Percentiles rank a stretch among this genome's conserved stretches.
Evolutionary conservation across 2,329 filamentous ascomycete species (phyloP).

Genomic region (Ophiognomonia clavigignenti-juglandacearum): DNA sequence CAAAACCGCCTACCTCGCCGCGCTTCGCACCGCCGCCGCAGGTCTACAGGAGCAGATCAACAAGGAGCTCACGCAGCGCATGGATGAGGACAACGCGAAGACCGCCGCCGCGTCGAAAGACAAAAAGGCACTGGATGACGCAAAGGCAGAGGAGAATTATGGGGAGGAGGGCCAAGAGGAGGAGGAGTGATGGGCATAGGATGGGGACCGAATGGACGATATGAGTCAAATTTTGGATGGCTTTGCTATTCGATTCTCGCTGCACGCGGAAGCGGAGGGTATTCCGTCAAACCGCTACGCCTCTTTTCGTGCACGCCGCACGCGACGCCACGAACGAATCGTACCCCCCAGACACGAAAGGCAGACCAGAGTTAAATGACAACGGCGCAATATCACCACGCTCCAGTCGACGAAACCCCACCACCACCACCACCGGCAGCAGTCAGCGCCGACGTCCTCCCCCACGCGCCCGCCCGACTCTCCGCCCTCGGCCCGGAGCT

Average conservation of each 20-base stretch:
- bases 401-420: background rate
- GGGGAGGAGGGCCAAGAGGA: slow-evolving; percentile 75
- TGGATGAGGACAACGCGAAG: slow-evolving; percentile 64
- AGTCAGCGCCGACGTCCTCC: background rate
- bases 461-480: slow-evolving; percentile 3
- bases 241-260: too few relatives aligned
- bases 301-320: too few relatives aligned
- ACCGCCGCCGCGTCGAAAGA: slow-evolving; percentile 31
- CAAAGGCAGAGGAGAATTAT: slow-evolving; percentile 70
- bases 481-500: background rate
- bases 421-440: background rate
- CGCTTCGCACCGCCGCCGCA: slow-evolving; percentile 52
- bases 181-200: too few relatives aligned
- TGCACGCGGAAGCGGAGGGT: too few relatives aligned
- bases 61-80: slow-evolving; percentile 63
- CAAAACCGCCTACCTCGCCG: slow-evolving; percentile 55
- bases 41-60: slow-evolving; percentile 65
- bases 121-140: slow-evolving; percentile 39
- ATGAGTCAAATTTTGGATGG: too few relatives aligned
- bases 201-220: too few relatives aligned
- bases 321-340: too few relatives aligned
- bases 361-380: too few relatives aligned
- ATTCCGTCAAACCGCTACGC: too few relatives aligned
- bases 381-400: background rate
- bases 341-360: too few relatives aligned